Base-by-base conservation (phyloP, 345 rosid species). In the Ceriops decandra region DNA sequence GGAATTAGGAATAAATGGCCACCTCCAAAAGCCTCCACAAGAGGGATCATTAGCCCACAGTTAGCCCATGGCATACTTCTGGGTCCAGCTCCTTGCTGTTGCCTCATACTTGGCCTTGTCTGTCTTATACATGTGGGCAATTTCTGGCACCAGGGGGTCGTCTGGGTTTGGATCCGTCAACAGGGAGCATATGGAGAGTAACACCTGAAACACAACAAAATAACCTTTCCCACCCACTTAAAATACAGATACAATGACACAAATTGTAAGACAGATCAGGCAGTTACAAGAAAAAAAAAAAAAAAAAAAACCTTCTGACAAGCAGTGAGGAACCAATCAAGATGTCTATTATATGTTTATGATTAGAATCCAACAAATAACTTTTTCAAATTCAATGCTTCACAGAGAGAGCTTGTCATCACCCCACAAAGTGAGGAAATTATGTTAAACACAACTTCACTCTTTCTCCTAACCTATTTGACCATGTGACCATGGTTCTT, bases 51-150 rank as follows among this genome's bases (percentile, higher is more conserved):
- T 42, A 42, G 17, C 47, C 17, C 47, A 42, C 16, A 2, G 15
- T 26, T 68, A 74, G 24, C 77, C 77, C 77, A 74, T 74, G 62
- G 77, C 77, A 32, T 74, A 74, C 77, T 74, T 74, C 77, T 74
- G 77, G 65, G 77, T 74, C 77, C 77, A 74, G 77, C 77, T 74
- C 72, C 77, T 63, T 0, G 77, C 77, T 17, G 72, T 74, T 8
- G 77, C 59, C 72, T 74, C 77, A 6, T 74, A 74, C 77, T 74
- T 74, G 68, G 72, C 62, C 62, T 64, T 35, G 68, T 74, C 72
- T 1, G 77, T 68, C 73, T 74, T 74, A 57, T 74, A 74, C 72
- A 74, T 74, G 53, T 74, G 77, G 54, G 77, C 77, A 17, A 74
- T 74, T 57, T 74, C 77, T 30, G 77, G 77, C 61, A 74, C 72